Conservation (phyloP, 129 eudicot genomes). For the Lonicera japonica region DNA sequence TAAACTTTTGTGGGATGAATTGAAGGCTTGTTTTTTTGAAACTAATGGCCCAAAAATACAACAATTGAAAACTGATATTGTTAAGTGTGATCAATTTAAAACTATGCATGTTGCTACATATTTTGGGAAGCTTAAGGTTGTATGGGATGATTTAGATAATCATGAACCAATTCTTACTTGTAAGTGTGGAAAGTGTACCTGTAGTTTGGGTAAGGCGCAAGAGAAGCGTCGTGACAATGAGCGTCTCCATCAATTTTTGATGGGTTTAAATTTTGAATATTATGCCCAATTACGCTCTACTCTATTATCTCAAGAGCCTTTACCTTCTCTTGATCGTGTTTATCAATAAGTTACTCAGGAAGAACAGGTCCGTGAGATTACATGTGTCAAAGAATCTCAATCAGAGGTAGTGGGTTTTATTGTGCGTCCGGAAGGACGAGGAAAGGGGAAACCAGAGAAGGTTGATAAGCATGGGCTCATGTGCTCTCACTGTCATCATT, state of each 20-base stretch:
- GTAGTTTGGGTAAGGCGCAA: neutral
- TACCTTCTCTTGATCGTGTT: too few species aligned
- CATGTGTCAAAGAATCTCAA: too few species aligned
- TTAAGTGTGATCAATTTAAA: too few species aligned
- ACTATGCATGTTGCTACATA: neutral
- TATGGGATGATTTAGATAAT: too few species aligned
- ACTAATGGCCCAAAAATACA: neutral
- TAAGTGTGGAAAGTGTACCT: neutral
- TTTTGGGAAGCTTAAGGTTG: constrained; percentile 4
- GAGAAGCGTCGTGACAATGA: neutral
- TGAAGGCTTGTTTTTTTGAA: neutral
- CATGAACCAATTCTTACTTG: neutral
- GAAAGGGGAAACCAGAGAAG: neutral
- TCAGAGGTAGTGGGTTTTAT: too few species aligned
- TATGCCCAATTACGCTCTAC: too few species aligned
- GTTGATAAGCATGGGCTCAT: neutral
- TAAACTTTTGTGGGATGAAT: too few species aligned
- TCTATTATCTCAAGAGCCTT: too few species aligned
- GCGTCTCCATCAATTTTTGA: constrained; percentile 3
- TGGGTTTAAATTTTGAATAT: too few species aligned
- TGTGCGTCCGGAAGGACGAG: neutral
- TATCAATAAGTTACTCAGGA: too few species aligned
- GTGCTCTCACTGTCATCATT: neutral
- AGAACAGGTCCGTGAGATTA: too few species aligned
- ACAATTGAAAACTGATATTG: neutral